Conservation (phyloP, 345 rosid species). For the Raphanus sativus region DNA sequence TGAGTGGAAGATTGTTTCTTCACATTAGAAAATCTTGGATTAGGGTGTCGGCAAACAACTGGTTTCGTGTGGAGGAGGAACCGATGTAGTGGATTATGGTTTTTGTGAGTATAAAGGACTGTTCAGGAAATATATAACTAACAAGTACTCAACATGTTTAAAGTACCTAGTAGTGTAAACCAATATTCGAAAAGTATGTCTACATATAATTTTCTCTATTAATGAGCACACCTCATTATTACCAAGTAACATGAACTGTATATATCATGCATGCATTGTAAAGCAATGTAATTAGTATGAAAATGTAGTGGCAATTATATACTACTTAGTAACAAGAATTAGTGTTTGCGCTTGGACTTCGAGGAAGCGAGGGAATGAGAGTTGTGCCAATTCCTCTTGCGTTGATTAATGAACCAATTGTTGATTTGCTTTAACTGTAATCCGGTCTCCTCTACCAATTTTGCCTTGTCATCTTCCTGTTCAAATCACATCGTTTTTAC, state of each 20-base stretch:
- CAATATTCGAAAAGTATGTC: no score
- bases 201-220: background rate
- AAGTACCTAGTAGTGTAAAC: no score
- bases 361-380: slow-evolving; percentile 89
- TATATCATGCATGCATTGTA: slow-evolving; percentile 15
- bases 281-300: slow-evolving; percentile 30
- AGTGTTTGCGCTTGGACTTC: slow-evolving; percentile 89
- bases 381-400: slow-evolving; percentile 97
- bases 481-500: background rate
- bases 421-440: slow-evolving; percentile 96
- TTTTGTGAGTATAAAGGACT: no score
- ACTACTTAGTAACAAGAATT: slow-evolving; percentile 26
- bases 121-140: no score
- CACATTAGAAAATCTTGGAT: no score
- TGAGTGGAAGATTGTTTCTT: no score
- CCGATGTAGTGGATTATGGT: no score
- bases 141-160: no score
- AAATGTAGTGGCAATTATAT: background rate
- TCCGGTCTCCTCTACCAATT: slow-evolving; percentile 97
- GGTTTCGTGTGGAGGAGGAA: no score
- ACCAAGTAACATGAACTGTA: slow-evolving; percentile 25
- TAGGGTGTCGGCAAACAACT: no score
- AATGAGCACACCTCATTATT: slow-evolving; percentile 23
- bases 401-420: slow-evolving; percentile 99
- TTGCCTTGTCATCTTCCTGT: slow-evolving; percentile 99